Base-by-base conservation (phyloP, 2,329 filamentous ascomycete species). In the Alternaria alternata region DNA sequence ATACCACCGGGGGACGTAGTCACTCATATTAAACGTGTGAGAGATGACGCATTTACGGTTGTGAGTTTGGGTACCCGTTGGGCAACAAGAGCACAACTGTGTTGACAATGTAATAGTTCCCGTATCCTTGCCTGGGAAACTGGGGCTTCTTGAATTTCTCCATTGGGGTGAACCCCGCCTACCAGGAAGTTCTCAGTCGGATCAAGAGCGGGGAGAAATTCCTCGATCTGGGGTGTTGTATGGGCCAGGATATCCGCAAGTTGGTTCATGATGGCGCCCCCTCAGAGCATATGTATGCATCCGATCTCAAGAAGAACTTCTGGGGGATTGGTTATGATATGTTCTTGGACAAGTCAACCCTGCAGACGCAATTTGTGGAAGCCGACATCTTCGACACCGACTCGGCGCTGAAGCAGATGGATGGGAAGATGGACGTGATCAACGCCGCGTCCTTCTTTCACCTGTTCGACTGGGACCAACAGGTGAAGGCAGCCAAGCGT, bases 321-420 rank as follows among this genome's bases (percentile, higher is more conserved):
- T 81, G 88, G 64, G 81, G 86, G 18, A 76, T 86, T 18, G 87
- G 87, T 20, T 87, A 76, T 56, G 70, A 77, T 12, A 58, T 79
- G 32, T 80, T 80, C 57, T 63, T 67, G 5, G 78, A 80, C 65
- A 69, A 69, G 44, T 64, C 75, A 4, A 79, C 61, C 22, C 71
- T 88, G 11, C 81, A 79, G 32, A 81, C 81, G 1, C 79, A 77
- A 2, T 87, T 88, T 65, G 79, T 88, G 39, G 71, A 81, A 3
- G 86, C 84, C 20, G 83, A 88, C 61, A 74, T 87, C 34, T 71
- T 78, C 34, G 69, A 75, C 36, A 32, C 64, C 7, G 59, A 72
- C 12, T 75, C 75, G 1, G 63, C 62, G 7, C 60, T 82, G 32
- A 72, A 71, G 14, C 55, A 76, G 39, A 61, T 83, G 28, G 67